Base-by-base conservation (phyloP, 768 basidiomycete species). In the Austroboletus eburneus region DNA sequence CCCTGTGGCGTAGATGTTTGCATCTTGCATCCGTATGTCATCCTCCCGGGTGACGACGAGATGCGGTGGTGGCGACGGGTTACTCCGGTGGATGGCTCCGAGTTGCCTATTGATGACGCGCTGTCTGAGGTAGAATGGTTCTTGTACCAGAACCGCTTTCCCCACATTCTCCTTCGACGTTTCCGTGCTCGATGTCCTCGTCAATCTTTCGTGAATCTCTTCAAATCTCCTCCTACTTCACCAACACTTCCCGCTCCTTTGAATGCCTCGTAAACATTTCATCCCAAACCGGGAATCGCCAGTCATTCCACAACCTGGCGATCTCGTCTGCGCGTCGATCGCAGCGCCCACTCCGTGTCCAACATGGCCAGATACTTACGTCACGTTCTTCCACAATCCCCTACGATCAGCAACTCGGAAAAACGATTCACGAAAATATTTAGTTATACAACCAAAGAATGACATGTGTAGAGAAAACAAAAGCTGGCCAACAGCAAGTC, bases 191-290 rank as follows among this genome's bases (percentile, higher is more conserved):
- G 57, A 45, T 13, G 67, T 61, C 27, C 65, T 70, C 47, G 56
- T 73, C 5, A 56, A 3, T 40, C 57, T 44, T 20, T 49, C 49
- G 5, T 61, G 57, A n/a, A 39, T 56, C 33, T 70, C 68, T 17
- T n/a, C n/a, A n/a, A n/a, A n/a, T n/a, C n/a, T n/a, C n/a, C n/a
- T 85, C 78, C 77, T 79, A 77, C 5, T 59, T 63, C 41, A 81
- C 43, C 20, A 85, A 59, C 42, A 77, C 77, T 49, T 81, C 77
- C 27, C 76, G 68, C 64, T 85, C 83, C 35, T 68, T 65, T 46
- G 77, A 66, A 54, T 85, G 83, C 20, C 83, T 73, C 17, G 61
- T 48, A 36, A 85, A 69, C 43, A 85, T 66, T 55, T 81, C 83
- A 43, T 83, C 82, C 83, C 83, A 85, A 4, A 78, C 57, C 1